Conservation (phyloP, 176 grass and related monocot species). For the Avena insularis region DNA sequence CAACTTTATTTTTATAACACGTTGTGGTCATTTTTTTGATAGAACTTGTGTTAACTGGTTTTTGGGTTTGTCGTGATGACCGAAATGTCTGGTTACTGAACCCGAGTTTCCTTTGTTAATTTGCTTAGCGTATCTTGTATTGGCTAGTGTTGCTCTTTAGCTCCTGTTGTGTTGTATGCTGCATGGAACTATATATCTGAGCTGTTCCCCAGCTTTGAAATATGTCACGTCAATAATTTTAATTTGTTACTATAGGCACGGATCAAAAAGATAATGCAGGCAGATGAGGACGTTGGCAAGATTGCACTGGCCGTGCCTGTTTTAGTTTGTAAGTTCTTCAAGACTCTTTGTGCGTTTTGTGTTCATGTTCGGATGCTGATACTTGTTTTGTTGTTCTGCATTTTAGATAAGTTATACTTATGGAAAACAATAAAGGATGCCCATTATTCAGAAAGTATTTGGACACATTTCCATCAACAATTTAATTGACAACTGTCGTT, state of each 20-base stretch:
- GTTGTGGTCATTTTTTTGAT: not conserved
- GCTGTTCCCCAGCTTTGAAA: not conserved
- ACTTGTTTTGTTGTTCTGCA: not conserved
- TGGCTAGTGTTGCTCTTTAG: constrained; percentile 14
- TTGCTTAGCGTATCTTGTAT: not conserved
- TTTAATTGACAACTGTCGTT: not conserved
- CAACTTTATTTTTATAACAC: not conserved
- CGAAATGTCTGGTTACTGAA: not conserved
- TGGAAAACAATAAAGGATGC: not conserved
- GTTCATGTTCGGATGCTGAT: constrained; percentile 4
- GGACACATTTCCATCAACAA: not conserved
- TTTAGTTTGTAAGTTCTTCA: constrained; percentile 88
- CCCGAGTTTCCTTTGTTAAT: not conserved
- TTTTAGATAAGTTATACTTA: not conserved
- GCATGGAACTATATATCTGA: constrained; percentile 22
- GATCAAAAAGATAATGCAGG: constrained; percentile 99
- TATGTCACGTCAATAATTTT: constrained; percentile 24
- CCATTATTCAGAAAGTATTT: not conserved
- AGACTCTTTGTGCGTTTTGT: constrained; percentile 25
- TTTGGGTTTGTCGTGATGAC: not conserved
- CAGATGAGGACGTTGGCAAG: constrained; percentile 99
- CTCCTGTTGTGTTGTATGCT: constrained; percentile 4
- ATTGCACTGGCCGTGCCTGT: constrained; percentile 95
- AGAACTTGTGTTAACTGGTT: not conserved
- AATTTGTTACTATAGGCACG: constrained; percentile 63